A percentile compares a stretch with the other conserved stretches of the same genome.
Evolutionary conservation across 2,329 filamentous ascomycete genomes (phyloP).

Genomic region (Aspergillus caelatus): DNA sequence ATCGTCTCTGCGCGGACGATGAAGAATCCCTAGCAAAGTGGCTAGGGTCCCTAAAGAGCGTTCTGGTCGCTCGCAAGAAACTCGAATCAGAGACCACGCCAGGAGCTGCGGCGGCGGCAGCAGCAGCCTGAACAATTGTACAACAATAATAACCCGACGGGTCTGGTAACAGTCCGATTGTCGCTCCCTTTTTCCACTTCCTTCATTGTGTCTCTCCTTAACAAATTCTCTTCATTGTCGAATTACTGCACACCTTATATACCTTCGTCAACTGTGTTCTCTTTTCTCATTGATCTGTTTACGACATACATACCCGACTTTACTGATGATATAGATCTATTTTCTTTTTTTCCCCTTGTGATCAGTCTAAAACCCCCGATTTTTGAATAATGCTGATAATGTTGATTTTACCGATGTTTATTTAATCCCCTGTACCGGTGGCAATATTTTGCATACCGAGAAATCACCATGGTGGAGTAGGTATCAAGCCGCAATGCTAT

Average conservation of each 20-base stretch:
- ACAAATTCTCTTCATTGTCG: conserved; percentile 3
- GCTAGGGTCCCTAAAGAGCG: conserved; percentile 87
- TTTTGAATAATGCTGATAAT: neutral
- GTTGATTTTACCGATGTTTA: neutral
- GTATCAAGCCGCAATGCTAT: neutral
- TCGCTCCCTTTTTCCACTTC: neutral
- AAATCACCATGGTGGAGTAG: neutral
- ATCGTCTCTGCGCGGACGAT: conserved; percentile 73
- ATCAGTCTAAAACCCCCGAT: neutral
- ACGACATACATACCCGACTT: conserved; percentile 23
- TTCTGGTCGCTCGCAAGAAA: conserved; percentile 42
- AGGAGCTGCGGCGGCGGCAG: conserved; percentile 10
- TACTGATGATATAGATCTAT: conserved; percentile 17
- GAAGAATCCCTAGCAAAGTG: conserved; percentile 84
- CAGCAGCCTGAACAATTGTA: conserved; percentile 1
- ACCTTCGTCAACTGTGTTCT: neutral
- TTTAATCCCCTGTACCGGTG: neutral
- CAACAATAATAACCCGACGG: neutral
- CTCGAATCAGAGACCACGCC: conserved; percentile 29
- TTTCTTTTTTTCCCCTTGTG: neutral
- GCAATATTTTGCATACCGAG: neutral
- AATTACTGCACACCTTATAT: conserved; percentile 6
- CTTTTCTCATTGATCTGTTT: conserved; percentile 1
- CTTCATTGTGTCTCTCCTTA: neutral
- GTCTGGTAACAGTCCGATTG: neutral